A percentile compares a stretch with the other conserved stretches of the same genome.
Conservation (phyloP, 352 stramenopile genomes). For the Globisporangium yorkense region DNA sequence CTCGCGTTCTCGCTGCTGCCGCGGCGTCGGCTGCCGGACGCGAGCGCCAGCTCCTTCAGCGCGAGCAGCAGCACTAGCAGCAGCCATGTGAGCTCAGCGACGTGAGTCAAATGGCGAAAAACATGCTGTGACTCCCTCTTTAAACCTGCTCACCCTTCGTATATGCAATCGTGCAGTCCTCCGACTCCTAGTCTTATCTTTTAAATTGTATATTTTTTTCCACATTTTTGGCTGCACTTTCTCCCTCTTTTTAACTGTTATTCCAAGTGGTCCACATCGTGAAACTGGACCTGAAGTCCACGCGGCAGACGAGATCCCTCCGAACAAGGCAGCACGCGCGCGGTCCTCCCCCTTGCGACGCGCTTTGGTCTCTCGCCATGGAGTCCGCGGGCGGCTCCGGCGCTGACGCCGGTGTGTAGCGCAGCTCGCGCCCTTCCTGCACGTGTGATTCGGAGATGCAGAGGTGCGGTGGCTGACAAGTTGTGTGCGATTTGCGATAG, state of each 20-base stretch:
- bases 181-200: too few relatives aligned
- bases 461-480: background rate
- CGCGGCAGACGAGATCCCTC: too few relatives aligned
- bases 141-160: too few relatives aligned
- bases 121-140: too few relatives aligned
- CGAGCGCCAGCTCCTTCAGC: background rate
- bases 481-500: background rate
- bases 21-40: background rate
- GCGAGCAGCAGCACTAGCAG: background rate
- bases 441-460: background rate
- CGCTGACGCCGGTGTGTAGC: slow-evolving; percentile 2
- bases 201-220: background rate
- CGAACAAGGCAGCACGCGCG: too few relatives aligned
- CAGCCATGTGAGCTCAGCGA: too few relatives aligned
- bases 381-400: background rate
- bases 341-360: background rate
- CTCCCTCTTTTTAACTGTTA: background rate
- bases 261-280: background rate
- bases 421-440: background rate
- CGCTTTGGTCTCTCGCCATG: slow-evolving; percentile 4
- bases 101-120: too few relatives aligned
- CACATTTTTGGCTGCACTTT: background rate
- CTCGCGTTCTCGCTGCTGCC: slow-evolving; percentile 16
- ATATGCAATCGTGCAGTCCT: too few relatives aligned
- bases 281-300: too few relatives aligned